phyloP scores from a whole-genome alignment of 2,329 filamentous ascomycete genomes.

The Zasmidium cellare region DNA sequence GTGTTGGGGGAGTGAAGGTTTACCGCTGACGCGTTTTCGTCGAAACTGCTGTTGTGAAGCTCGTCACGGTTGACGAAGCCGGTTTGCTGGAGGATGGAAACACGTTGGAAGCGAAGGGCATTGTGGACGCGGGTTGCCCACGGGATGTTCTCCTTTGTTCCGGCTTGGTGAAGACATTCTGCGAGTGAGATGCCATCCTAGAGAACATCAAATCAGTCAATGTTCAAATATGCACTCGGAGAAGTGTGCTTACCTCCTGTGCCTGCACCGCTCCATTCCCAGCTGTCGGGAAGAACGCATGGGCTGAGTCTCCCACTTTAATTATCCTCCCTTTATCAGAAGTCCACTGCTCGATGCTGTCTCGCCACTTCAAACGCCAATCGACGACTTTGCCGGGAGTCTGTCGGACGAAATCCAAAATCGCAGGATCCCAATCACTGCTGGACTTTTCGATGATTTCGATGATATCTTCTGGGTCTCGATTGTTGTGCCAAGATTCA shows the following conservation, averaged over 20 bases:
- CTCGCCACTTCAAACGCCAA: conserved; percentile 58
- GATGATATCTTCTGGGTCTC: neutral
- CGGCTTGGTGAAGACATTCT: conserved; percentile 32
- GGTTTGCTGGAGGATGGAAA: conserved; percentile 5
- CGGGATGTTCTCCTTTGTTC: neutral
- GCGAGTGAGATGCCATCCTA: conserved; percentile 49
- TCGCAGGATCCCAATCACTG: conserved; percentile 4
- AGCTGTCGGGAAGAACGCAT: conserved; percentile 55
- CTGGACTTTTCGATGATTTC: neutral
- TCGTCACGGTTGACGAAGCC: conserved; percentile 9
- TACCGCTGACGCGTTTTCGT: too few relatives aligned
- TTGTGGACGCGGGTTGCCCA: conserved; percentile 8
- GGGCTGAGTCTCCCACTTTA: conserved; percentile 49
- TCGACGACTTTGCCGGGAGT: conserved; percentile 39
- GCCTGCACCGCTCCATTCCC: conserved; percentile 56
- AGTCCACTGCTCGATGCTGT: conserved; percentile 51
- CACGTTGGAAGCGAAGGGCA: conserved; percentile 2
- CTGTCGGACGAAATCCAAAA: conserved; percentile 6
- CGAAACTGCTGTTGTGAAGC: neutral
- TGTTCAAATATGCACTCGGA: too few relatives aligned
- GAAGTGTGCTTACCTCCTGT: too few relatives aligned
- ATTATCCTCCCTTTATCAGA: conserved; percentile 44
- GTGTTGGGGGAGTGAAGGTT: too few relatives aligned
- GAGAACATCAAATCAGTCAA: too few relatives aligned
- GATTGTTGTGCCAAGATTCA: conserved; percentile 1